Conservation (phyloP, 306 rosid species). For the Geum urbanum region DNA sequence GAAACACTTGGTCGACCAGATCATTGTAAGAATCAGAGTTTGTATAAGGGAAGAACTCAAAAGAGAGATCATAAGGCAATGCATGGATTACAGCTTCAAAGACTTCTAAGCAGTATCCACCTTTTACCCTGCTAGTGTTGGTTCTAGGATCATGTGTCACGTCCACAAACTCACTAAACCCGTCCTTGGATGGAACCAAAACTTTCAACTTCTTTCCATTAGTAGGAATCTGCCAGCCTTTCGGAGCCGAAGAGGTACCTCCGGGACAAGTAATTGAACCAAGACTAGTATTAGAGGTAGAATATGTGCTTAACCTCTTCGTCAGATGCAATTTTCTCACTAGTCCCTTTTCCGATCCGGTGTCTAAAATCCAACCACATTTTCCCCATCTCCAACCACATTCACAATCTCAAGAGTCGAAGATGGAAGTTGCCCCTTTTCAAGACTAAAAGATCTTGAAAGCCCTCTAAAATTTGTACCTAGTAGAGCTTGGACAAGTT, state of each 20-base stretch:
- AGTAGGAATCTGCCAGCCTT: conserved; percentile 9
- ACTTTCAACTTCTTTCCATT: neutral
- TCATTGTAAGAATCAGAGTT: neutral
- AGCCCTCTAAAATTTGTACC: conserved; percentile 1
- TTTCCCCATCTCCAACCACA: conserved; percentile 4
- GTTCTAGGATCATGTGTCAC: conserved; percentile 4
- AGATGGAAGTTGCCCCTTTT: neutral
- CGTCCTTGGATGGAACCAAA: neutral
- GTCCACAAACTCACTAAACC: neutral
- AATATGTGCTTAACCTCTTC: neutral
- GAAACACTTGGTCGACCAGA: neutral
- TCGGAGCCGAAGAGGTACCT: neutral
- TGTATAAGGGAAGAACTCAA: neutral
- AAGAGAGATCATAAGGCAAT: conserved; percentile 1
- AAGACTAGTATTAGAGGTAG: conserved; percentile 2
- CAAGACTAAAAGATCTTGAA: neutral
- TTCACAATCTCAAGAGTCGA: neutral
- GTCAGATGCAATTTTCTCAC: neutral
- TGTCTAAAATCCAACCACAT: conserved; percentile 5
- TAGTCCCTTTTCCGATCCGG: neutral
- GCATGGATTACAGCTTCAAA: neutral
- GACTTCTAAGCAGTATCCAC: conserved; percentile 10
- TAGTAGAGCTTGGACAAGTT: neutral
- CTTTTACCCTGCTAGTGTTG: neutral
- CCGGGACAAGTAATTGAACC: neutral